These are phyloP conservation scores for Penicillium sp. DNA, from an alignment of 2,329 filamentous ascomycete genomes.

Conservation along the genomic window DNA sequence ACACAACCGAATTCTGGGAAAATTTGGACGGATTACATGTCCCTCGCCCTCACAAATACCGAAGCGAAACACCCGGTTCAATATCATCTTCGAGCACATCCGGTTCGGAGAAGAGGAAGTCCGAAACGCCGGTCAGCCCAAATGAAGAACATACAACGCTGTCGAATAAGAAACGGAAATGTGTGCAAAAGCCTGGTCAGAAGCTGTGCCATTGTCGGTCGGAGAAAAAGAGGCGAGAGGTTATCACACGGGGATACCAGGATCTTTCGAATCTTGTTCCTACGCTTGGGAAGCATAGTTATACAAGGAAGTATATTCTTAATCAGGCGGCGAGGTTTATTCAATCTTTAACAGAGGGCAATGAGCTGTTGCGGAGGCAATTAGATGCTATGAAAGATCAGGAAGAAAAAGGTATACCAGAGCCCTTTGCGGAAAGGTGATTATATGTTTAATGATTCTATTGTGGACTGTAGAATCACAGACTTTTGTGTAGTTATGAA, in stretches of 20 bases:
- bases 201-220: slow-evolving; percentile 20
- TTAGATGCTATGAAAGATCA: slow-evolving; percentile 4
- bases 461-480: no score
- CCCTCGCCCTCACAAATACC: neutral
- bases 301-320: slow-evolving; percentile 19
- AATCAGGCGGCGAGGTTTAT: slow-evolving; percentile 14
- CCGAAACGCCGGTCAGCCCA: neutral
- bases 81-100: neutral
- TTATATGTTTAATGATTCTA: neutral
- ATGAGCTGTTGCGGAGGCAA: slow-evolving; percentile 10
- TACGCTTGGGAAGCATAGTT: slow-evolving; percentile 13
- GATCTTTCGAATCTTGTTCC: slow-evolving; percentile 16
- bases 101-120: neutral
- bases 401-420: slow-evolving; percentile 1
- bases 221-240: slow-evolving; percentile 20
- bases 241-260: slow-evolving; percentile 14
- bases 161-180: slow-evolving; percentile 17
- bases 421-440: neutral
- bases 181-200: slow-evolving; percentile 19
- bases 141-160: neutral
- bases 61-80: slow-evolving; percentile 2
- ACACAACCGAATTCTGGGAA: neutral
- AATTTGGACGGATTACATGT: slow-evolving; percentile 6
- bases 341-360: slow-evolving; percentile 8
- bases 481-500: no score